Conservation (phyloP, 2,329 filamentous ascomycete genomes). For the Trichoderma oligosporum region DNA sequence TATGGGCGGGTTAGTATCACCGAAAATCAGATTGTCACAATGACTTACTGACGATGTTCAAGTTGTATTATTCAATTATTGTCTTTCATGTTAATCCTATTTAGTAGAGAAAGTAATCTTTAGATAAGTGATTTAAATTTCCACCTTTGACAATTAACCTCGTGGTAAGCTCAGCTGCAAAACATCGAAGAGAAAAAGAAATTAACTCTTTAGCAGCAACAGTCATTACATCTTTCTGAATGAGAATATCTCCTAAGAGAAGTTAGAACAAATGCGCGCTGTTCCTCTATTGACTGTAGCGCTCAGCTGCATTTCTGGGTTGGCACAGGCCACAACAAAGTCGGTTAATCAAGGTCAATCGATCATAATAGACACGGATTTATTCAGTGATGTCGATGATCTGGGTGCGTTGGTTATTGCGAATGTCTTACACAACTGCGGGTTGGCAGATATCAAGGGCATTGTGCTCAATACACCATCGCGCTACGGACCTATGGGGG, state of each 20-base stretch:
- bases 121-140: no score
- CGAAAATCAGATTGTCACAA: no score
- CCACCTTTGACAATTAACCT: no score
- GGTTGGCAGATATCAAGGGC: neutral
- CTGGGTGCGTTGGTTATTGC: slow-evolving; percentile 5
- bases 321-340: neutral
- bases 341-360: neutral
- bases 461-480: neutral
- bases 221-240: neutral
- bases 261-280: neutral
- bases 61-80: no score
- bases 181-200: no score
- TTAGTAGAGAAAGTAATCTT: no score
- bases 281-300: neutral
- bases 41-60: no score
- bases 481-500: neutral
- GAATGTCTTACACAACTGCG: slow-evolving; percentile 1
- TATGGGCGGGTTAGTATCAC: no score
- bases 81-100: no score
- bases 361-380: slow-evolving; percentile 4
- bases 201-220: neutral
- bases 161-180: no score
- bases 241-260: neutral
- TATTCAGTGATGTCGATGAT: slow-evolving; percentile 11
- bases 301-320: neutral